These are phyloP conservation scores for Dalbergia cultrata DNA, from an alignment of 306 rosid genomes.

Conservation along the genomic window DNA sequence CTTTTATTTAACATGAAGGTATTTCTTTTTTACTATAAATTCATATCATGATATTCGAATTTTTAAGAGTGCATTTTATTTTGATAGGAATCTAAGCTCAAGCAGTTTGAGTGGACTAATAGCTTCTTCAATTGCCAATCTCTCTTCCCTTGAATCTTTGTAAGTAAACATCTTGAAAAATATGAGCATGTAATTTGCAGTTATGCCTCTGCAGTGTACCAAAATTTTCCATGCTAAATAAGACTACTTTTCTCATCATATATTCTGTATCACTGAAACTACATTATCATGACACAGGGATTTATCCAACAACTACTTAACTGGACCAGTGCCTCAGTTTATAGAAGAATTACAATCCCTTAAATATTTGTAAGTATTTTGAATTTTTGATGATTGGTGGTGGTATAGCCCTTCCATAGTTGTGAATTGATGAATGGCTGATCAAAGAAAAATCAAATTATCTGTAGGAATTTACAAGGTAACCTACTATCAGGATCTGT, in stretches of 20 bases:
- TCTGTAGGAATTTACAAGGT: slow-evolving; percentile 63
- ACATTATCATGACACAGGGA: slow-evolving; percentile 57
- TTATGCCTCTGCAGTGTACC: background rate
- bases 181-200: background rate
- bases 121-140: slow-evolving; percentile 59
- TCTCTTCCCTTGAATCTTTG: slow-evolving; percentile 65
- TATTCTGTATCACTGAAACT: slow-evolving; percentile 3
- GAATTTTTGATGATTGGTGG: background rate
- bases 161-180: slow-evolving; percentile 47
- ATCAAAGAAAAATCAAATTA: slow-evolving; percentile 24
- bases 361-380: slow-evolving; percentile 61
- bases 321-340: slow-evolving; percentile 67
- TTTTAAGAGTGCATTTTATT: slow-evolving; percentile 29
- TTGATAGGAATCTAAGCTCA: slow-evolving; percentile 64
- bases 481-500: slow-evolving; percentile 69
- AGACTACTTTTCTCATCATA: slow-evolving; percentile 13
- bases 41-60: background rate
- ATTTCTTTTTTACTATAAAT: background rate
- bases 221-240: slow-evolving; percentile 17
- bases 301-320: slow-evolving; percentile 65
- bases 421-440: background rate
- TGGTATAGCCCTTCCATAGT: background rate
- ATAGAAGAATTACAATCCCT: slow-evolving; percentile 61
- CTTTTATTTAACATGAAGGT: background rate
- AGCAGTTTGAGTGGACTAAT: slow-evolving; percentile 63